Conservation (phyloP, 129 eudicot genomes). For the Deinandra increscens region DNA sequence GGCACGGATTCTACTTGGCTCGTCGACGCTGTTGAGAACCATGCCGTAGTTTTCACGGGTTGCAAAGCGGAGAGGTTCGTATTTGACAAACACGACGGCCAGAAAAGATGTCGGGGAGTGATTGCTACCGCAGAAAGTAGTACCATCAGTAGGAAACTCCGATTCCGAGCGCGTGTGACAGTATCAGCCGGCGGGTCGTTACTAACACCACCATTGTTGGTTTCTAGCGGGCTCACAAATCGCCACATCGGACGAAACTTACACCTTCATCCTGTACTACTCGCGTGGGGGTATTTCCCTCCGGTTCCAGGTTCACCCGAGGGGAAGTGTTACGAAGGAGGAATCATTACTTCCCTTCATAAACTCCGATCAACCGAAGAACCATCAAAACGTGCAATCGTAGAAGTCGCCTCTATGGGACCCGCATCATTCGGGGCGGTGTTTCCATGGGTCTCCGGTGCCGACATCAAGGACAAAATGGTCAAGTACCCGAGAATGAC, state of each 20-base stretch:
- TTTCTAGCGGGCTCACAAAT: conserved; percentile 71
- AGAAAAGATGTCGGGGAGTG: conserved; percentile 63
- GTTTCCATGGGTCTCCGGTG: conserved; percentile 74
- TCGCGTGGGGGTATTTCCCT: conserved; percentile 90
- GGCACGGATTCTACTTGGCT: conserved; percentile 91
- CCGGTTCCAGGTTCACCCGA: neutral
- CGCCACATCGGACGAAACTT: conserved; percentile 75
- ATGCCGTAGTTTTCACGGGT: conserved; percentile 68
- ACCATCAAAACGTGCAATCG: conserved; percentile 50
- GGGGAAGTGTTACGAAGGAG: conserved; percentile 69
- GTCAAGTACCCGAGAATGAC: conserved; percentile 60
- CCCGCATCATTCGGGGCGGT: conserved; percentile 56
- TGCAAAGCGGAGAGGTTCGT: conserved; percentile 69
- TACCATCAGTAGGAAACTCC: conserved; percentile 50
- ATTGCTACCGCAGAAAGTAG: conserved; percentile 40
- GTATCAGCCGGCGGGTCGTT: conserved; percentile 79
- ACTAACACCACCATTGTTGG: conserved; percentile 68
- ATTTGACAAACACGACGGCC: conserved; percentile 26
- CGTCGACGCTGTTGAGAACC: conserved; percentile 63
- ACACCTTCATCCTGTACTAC: conserved; percentile 71
- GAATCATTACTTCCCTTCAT: conserved; percentile 75
- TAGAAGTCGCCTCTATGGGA: conserved; percentile 63
- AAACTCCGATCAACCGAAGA: conserved; percentile 51
- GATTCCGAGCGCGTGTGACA: conserved; percentile 51
- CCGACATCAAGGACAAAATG: conserved; percentile 60